phyloP scores from a whole-genome alignment of 2,329 filamentous ascomycete species.

The Scorias spongiosa region DNA sequence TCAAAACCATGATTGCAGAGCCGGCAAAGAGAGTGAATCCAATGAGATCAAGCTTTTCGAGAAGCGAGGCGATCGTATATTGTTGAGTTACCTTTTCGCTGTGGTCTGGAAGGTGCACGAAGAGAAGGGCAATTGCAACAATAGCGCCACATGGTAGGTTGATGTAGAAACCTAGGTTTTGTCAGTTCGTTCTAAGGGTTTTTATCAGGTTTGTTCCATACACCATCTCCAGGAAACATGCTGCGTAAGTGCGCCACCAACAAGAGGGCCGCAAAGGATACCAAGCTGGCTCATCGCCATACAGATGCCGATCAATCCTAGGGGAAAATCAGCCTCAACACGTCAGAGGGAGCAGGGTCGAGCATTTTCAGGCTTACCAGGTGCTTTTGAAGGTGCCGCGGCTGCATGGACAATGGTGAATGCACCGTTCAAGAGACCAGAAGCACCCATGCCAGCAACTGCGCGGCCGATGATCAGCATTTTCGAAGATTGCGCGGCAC shows the following conservation, averaged over 20 bases:
- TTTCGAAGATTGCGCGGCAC: constrained; percentile 29
- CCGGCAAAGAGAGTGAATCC: constrained; percentile 23
- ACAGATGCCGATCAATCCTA: constrained; percentile 9
- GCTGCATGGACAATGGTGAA: constrained; percentile 12
- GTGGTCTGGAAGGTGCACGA: background rate
- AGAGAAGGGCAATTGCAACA: constrained; percentile 13
- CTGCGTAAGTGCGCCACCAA: constrained; percentile 36
- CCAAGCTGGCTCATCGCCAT: constrained; percentile 28
- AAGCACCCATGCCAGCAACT: constrained; percentile 37
- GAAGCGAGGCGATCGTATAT: background rate
- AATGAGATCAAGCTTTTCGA: constrained; percentile 22
- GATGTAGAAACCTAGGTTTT: constrained; percentile 13
- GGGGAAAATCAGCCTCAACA: background rate
- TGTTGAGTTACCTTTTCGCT: background rate
- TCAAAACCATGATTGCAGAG: constrained; percentile 25
- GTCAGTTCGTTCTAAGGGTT: too few relatives aligned
- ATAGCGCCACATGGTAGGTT: constrained; percentile 32
- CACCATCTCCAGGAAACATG: constrained; percentile 34
- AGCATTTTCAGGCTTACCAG: background rate
- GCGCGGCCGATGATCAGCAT: constrained; percentile 39
- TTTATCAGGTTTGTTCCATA: background rate
- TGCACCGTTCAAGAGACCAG: constrained; percentile 32
- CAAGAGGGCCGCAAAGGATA: constrained; percentile 34
- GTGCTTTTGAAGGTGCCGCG: constrained; percentile 6
- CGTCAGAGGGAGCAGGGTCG: too few relatives aligned